Base-by-base conservation (phyloP, 2,329 filamentous ascomycete species). In the Sphaerulina musiva region DNA sequence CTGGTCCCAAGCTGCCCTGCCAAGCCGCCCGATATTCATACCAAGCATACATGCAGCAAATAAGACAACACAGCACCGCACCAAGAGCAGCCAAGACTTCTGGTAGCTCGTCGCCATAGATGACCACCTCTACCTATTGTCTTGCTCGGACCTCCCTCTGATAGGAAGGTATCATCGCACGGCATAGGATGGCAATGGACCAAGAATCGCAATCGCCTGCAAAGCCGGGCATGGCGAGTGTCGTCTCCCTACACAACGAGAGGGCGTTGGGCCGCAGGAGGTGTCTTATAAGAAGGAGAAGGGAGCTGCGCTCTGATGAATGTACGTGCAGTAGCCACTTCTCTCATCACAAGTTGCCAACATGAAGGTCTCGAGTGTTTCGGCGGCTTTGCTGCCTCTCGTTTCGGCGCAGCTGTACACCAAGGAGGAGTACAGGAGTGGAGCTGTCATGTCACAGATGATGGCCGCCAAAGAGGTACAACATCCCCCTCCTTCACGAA, bases 391-490 rank as follows among this genome's bases (percentile, higher is more conserved):
- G 36, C 52, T 59, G 48, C 53, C 55, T 42, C 49, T 54, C 31
- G 58, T 50, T 17, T 56, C 51, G 34, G 59, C 58, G 20, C 56
- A 56, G 9, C 48, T 48, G 3, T 62, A 59, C 47, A 44, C 54
- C 9, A 51, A 55, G 31, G 58, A 60, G 34, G 49, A 62, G 31
- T 62, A 62, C 44, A 39, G 51, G 36, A 56, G 50, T 4, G 59
- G 59, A 17, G 54, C 54, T 14, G 59, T 62, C n/a, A 60, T 60
- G 58, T 47, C 51, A 36, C 41, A 47, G 44, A 60, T 60, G 58
- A 60, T 62, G 59, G 46, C 46, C 29, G 58, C 58, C 26, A 62
- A 62, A 53, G 59, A 62, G 53, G 54, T 58, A 46, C 2, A 45
- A 29, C 32, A 11, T 12, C 10, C 17, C 31, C 17, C 31, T 34